Conservation (phyloP, 164 flowering plant species). For the Vitis rupestris region DNA sequence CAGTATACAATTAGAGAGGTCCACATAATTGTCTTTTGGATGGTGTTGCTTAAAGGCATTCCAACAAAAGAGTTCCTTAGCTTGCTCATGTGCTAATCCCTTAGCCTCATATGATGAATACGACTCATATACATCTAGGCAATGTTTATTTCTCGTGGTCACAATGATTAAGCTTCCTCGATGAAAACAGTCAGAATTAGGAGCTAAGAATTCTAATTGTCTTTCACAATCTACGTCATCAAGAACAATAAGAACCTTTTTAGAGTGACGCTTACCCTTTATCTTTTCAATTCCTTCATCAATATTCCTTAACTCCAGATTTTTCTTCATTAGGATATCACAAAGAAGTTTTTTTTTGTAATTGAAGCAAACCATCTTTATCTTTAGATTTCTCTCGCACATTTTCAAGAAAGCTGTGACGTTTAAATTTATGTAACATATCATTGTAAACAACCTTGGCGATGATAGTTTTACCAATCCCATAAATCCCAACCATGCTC, state of each 20-base stretch:
- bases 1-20: too few species aligned
- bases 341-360: constrained; percentile 7
- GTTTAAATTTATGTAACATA: background rate
- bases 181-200: constrained; percentile 10
- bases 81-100: too few species aligned
- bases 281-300: background rate
- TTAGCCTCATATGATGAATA: too few species aligned
- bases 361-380: too few species aligned
- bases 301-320: background rate
- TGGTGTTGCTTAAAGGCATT: too few species aligned
- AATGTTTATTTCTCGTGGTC: too few species aligned
- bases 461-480: constrained; percentile 26
- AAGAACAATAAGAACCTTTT: constrained; percentile 3
- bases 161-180: background rate
- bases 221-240: constrained; percentile 15
- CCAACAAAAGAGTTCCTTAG: too few species aligned
- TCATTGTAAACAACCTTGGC: constrained; percentile 19
- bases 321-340: constrained; percentile 1
- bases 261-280: background rate
- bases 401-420: constrained; percentile 8
- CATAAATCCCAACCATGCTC: constrained; percentile 4
- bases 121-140: too few species aligned
- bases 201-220: constrained; percentile 13
- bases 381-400: constrained; percentile 7
- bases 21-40: too few species aligned